phyloP scores from a whole-genome alignment of 2,329 filamentous ascomycete genomes.

The Pseudogymnoascus sp. region DNA sequence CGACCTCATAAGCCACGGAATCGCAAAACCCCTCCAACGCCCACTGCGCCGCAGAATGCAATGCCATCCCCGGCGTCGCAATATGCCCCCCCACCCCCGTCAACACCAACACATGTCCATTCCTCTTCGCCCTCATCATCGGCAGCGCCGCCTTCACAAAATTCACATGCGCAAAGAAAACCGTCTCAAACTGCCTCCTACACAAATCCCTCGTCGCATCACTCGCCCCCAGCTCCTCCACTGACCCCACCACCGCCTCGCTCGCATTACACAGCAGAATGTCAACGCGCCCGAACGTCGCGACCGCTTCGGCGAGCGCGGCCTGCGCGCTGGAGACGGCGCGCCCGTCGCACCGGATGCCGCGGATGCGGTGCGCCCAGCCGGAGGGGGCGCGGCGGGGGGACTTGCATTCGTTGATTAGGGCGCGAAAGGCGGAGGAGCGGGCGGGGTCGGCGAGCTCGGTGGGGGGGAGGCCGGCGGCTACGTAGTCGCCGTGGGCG shows the following conservation, averaged over 20 bases:
- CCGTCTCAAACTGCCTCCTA: constrained; percentile 84
- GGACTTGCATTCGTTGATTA: constrained; percentile 63
- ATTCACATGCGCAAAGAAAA: constrained; percentile 94
- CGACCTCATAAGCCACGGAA: constrained; percentile 88
- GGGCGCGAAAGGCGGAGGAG: constrained; percentile 69
- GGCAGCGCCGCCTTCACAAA: constrained; percentile 86
- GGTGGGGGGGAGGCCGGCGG: constrained; percentile 69
- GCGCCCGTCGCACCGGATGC: constrained; percentile 55
- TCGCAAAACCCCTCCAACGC: constrained; percentile 94
- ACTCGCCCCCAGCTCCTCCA: constrained; percentile 77
- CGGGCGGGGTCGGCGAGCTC: constrained; percentile 72
- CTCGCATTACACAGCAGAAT: constrained; percentile 84
- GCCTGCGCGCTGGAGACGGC: constrained; percentile 52
- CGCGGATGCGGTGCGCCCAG: constrained; percentile 70
- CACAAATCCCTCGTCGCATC: constrained; percentile 68
- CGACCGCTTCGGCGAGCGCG: constrained; percentile 77
- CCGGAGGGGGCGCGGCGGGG: constrained; percentile 57
- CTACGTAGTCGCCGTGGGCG: constrained; percentile 84
- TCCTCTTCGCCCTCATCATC: constrained; percentile 67
- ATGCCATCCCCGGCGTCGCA: constrained; percentile 80
- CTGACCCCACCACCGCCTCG: constrained; percentile 80
- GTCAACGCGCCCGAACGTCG: constrained; percentile 78
- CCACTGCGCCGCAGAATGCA: constrained; percentile 90
- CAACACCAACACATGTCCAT: constrained; percentile 82
- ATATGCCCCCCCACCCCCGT: constrained; percentile 88